These are phyloP conservation scores for Sporothrix mexicana DNA, from an alignment of 2,329 filamentous ascomycete species.

Conservation along the genomic window DNA sequence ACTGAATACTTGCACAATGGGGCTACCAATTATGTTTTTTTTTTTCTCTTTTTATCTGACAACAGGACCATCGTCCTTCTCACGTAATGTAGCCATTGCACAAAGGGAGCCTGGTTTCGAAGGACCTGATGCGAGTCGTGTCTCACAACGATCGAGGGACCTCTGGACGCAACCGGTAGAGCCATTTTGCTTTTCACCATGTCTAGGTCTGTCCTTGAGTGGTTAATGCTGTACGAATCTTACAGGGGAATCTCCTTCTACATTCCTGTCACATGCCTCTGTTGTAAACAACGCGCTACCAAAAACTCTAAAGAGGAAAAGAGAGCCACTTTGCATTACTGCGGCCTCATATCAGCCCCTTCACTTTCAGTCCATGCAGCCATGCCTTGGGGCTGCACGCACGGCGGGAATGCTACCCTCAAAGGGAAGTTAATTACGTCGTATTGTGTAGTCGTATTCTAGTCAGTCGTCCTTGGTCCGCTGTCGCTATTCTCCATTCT, in stretches of 20 bases:
- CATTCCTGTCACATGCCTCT: background rate
- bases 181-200: background rate
- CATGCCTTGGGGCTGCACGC: background rate
- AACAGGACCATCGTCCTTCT: too few species aligned
- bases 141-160: background rate
- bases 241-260: too few species aligned
- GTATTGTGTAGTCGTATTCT: slow-evolving; percentile 8
- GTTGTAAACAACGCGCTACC: slow-evolving; percentile 1
- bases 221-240: too few species aligned
- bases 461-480: background rate
- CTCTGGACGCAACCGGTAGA: slow-evolving; percentile 7
- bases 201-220: too few species aligned
- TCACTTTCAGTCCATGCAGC: background rate
- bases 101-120: too few species aligned
- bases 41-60: too few species aligned
- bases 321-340: background rate
- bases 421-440: background rate
- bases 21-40: too few species aligned
- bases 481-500: background rate
- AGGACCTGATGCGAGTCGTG: background rate
- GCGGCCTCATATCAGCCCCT: background rate
- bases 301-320: background rate
- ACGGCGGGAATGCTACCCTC: background rate
- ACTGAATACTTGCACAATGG: too few species aligned
- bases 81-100: too few species aligned